Conservation (phyloP, 2,329 filamentous ascomycete species). For the Fusarium hainanense region DNA sequence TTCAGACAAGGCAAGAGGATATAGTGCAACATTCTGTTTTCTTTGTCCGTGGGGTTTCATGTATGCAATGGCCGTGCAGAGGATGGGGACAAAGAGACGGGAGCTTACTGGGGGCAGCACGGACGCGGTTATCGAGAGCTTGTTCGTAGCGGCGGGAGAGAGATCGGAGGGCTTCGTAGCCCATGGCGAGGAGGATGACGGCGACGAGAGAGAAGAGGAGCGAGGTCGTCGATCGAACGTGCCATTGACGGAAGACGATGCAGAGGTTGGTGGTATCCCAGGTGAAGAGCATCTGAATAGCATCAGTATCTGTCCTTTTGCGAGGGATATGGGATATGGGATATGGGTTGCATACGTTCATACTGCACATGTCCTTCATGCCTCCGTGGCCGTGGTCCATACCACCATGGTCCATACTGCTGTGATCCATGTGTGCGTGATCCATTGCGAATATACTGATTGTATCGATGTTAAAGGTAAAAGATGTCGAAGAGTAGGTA, state of each 20-base stretch:
- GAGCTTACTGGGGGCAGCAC: slow-evolving; percentile 64
- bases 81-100: slow-evolving; percentile 2
- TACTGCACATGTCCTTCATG: slow-evolving; percentile 79
- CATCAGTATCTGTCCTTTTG: slow-evolving; percentile 27
- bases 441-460: slow-evolving; percentile 51
- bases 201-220: slow-evolving; percentile 85
- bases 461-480: background rate
- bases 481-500: background rate
- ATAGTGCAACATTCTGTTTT: slow-evolving; percentile 28
- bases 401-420: slow-evolving; percentile 56
- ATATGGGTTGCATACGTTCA: slow-evolving; percentile 75
- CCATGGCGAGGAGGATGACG: slow-evolving; percentile 85
- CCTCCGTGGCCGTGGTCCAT: slow-evolving; percentile 65
- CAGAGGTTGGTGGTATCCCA: slow-evolving; percentile 95
- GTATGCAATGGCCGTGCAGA: slow-evolving; percentile 6
- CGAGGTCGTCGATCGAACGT: slow-evolving; percentile 77
- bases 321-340: background rate
- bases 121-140: slow-evolving; percentile 59
- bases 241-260: slow-evolving; percentile 95
- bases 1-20: slow-evolving; percentile 25
- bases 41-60: slow-evolving; percentile 20
- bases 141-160: slow-evolving; percentile 80
- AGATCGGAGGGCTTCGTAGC: slow-evolving; percentile 90
- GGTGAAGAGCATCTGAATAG: slow-evolving; percentile 94
- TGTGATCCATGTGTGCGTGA: slow-evolving; percentile 58